phyloP scores from a whole-genome alignment of 768 basidiomycete genomes.

The Gymnopilus junonius region DNA sequence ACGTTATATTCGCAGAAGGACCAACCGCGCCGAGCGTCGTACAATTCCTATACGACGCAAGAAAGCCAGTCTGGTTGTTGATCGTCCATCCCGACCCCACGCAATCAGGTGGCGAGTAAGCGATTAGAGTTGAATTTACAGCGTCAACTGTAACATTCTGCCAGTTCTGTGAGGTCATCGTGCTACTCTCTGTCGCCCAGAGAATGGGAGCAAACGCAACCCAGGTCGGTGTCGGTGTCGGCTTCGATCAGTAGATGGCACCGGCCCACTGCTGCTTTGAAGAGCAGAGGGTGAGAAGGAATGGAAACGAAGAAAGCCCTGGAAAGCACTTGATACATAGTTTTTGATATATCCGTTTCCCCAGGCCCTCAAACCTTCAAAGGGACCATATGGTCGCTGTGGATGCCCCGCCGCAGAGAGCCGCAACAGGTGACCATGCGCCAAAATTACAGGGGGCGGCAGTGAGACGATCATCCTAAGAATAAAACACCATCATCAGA shows the following conservation, averaged over 20 bases:
- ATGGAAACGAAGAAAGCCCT: neutral
- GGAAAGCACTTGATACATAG: neutral
- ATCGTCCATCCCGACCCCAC: constrained; percentile 25
- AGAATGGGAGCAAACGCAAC: neutral
- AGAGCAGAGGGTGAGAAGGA: neutral
- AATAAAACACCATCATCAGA: neutral
- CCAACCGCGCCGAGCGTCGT: constrained; percentile 2
- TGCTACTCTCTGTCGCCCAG: neutral
- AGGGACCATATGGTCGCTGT: neutral
- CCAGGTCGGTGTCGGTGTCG: neutral
- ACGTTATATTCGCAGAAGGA: constrained; percentile 22
- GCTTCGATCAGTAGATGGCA: neutral
- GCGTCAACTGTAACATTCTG: constrained; percentile 23
- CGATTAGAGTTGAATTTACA: constrained; percentile 19
- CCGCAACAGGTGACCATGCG: neutral
- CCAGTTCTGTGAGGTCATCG: constrained; percentile 17
- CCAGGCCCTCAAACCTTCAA: neutral
- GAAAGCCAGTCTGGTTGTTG: constrained; percentile 3
- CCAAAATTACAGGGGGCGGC: constrained; percentile 4
- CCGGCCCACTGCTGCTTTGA: neutral
- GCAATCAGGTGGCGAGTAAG: constrained; percentile 20
- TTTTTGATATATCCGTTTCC: constrained; percentile 1
- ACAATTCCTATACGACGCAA: constrained; percentile 14
- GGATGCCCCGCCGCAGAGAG: neutral
- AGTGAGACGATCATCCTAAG: constrained; percentile 1